Conservation (phyloP, 169 alveolate genomes). For the Plasmodium relictum region DNA sequence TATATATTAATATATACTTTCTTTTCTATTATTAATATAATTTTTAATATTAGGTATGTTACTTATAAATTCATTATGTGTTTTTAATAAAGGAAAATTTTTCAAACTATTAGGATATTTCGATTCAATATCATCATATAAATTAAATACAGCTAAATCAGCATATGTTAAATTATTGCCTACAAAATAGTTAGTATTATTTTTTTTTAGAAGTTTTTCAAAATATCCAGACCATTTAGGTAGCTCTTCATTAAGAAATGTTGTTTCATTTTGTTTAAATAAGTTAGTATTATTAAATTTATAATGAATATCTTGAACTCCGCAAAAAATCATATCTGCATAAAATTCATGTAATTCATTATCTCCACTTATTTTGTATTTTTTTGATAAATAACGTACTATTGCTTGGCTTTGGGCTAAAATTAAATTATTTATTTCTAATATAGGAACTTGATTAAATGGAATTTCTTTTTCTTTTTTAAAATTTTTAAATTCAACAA, state of each 20-base stretch:
- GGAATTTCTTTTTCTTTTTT: slow-evolving; percentile 73
- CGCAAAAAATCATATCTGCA: slow-evolving; percentile 73
- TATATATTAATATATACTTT: slow-evolving; percentile 31
- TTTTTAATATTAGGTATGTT: slow-evolving; percentile 58
- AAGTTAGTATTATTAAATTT: slow-evolving; percentile 70
- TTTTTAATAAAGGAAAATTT: slow-evolving; percentile 57
- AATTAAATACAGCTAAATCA: slow-evolving; percentile 72
- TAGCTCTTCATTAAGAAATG: slow-evolving; percentile 68
- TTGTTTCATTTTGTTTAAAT: slow-evolving; percentile 73
- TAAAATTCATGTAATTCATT: slow-evolving; percentile 63
- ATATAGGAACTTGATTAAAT: slow-evolving; percentile 62
- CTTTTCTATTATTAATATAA: slow-evolving; percentile 66
- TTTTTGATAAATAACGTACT: slow-evolving; percentile 68
- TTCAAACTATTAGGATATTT: slow-evolving; percentile 66
- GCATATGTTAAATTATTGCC: slow-evolving; percentile 72
- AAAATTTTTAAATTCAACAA: slow-evolving; percentile 58
- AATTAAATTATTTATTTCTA: slow-evolving; percentile 38
- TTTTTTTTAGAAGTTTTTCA: slow-evolving; percentile 57
- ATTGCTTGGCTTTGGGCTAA: slow-evolving; percentile 71
- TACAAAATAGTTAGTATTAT: slow-evolving; percentile 50
- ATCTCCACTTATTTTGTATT: slow-evolving; percentile 57
- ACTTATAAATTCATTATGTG: slow-evolving; percentile 62
- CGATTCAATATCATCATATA: slow-evolving; percentile 67
- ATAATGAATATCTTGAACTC: slow-evolving; percentile 75
- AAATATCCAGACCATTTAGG: slow-evolving; percentile 73